These are phyloP conservation scores for Dryadomyces quercivorus DNA, from an alignment of 2,329 filamentous ascomycete genomes.

Conservation along the genomic window DNA sequence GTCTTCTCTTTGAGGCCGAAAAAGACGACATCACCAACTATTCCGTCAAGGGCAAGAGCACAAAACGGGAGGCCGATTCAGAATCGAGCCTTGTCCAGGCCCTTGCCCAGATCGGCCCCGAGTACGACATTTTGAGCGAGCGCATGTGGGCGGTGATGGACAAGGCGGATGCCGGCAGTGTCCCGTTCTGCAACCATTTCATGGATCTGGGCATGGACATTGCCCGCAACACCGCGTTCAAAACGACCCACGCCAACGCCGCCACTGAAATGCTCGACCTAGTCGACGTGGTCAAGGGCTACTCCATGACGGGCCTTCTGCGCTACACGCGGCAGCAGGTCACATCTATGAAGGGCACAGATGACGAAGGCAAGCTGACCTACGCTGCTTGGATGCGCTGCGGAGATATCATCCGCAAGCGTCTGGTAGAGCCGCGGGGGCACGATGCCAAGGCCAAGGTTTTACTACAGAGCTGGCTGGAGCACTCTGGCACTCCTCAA, in stretches of 20 bases:
- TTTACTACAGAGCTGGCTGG: background rate
- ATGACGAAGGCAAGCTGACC: background rate
- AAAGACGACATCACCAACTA: background rate
- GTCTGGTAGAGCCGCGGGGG: background rate
- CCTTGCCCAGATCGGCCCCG: background rate
- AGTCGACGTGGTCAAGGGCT: constrained; percentile 1
- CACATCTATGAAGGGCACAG: background rate
- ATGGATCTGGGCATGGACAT: background rate
- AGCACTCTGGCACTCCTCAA: background rate
- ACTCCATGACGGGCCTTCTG: background rate
- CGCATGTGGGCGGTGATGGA: background rate
- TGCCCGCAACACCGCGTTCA: background rate
- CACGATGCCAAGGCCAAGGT: background rate
- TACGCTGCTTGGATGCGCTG: background rate
- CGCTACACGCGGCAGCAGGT: background rate
- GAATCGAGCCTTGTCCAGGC: background rate
- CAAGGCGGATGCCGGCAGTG: background rate
- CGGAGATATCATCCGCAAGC: background rate
- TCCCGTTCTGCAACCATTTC: background rate
- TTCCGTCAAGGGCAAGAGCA: background rate
- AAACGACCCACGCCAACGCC: background rate
- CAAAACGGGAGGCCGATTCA: background rate
- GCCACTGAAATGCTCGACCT: background rate
- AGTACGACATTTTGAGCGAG: background rate
- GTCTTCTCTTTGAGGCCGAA: background rate